A percentile compares a stretch with the other conserved stretches of the same genome.
phyloP scores from a whole-genome alignment of 2,329 filamentous ascomycete species.

The Colletotrichum sp. region DNA sequence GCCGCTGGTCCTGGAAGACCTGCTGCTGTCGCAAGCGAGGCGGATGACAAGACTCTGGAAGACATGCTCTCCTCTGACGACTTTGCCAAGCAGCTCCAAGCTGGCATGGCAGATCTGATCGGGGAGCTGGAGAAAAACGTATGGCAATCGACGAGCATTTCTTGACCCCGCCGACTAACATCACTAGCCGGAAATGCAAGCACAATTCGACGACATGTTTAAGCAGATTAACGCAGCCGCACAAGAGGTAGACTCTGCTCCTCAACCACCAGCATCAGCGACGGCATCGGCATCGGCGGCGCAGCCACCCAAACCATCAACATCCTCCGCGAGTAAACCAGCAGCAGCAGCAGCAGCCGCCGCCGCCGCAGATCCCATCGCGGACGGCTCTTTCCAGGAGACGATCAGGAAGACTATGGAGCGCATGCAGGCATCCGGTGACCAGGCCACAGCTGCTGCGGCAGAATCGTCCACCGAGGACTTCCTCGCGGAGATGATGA shows the following conservation, averaged over 20 bases:
- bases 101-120: conserved; percentile 85
- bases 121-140: conserved; percentile 65
- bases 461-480: conserved; percentile 74
- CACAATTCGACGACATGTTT: conserved; percentile 79
- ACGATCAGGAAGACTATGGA: conserved; percentile 95
- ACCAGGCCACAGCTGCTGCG: conserved; percentile 81
- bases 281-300: conserved; percentile 27
- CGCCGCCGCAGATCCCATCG: conserved; percentile 36
- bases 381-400: conserved; percentile 82
- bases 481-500: conserved; percentile 89
- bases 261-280: conserved; percentile 26
- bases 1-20: conserved; percentile 28
- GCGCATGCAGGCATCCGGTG: conserved; percentile 89
- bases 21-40: conserved; percentile 22
- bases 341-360: conserved; percentile 33
- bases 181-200: conserved; percentile 71
- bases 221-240: conserved; percentile 70
- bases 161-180: neutral
- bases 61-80: conserved; percentile 71
- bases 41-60: conserved; percentile 32
- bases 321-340: conserved; percentile 19
- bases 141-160: neutral
- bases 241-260: conserved; percentile 20
- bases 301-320: conserved; percentile 27
- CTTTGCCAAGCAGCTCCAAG: conserved; percentile 85